Evolutionary conservation across 345 rosid genomes (phyloP).

Genomic region (Ceriops decandra): DNA sequence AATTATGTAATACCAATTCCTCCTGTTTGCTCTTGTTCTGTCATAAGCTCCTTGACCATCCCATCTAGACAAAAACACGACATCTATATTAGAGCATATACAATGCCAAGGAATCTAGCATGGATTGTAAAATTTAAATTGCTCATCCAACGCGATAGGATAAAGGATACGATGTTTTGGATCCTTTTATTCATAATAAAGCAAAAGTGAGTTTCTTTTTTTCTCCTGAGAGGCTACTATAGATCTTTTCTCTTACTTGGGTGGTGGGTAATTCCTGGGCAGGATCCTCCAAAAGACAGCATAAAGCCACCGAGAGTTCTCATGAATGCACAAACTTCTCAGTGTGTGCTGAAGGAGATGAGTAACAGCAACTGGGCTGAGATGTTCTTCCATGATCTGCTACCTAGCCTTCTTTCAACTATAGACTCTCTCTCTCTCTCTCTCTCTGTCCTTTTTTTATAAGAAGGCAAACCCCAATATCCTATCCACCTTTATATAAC

Average conservation of each 20-base stretch:
- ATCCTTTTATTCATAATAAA: background rate
- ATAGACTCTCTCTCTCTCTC: constrained; percentile 14
- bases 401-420: background rate
- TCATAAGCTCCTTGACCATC: constrained; percentile 95
- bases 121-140: background rate
- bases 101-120: background rate
- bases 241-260: constrained; percentile 59
- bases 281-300: constrained; percentile 99
- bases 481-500: constrained; percentile 58
- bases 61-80: constrained; percentile 51
- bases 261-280: constrained; percentile 97
- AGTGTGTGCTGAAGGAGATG: constrained; percentile 98
- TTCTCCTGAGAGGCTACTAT: background rate
- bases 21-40: constrained; percentile 93
- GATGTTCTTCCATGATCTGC: constrained; percentile 41
- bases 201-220: background rate
- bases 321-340: constrained; percentile 84
- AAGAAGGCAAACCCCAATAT: constrained; percentile 46
- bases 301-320: constrained; percentile 96
- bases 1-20: constrained; percentile 66
- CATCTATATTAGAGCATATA: background rate
- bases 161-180: background rate
- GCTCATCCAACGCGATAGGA: background rate
- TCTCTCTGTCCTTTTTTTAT: constrained; percentile 25
- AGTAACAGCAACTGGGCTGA: constrained; percentile 76